Percentiles rank a stretch among this genome's conserved stretches.
phyloP scores from a whole-genome alignment of 2,329 filamentous ascomycete species.

The Karstenula rhodostoma region DNA sequence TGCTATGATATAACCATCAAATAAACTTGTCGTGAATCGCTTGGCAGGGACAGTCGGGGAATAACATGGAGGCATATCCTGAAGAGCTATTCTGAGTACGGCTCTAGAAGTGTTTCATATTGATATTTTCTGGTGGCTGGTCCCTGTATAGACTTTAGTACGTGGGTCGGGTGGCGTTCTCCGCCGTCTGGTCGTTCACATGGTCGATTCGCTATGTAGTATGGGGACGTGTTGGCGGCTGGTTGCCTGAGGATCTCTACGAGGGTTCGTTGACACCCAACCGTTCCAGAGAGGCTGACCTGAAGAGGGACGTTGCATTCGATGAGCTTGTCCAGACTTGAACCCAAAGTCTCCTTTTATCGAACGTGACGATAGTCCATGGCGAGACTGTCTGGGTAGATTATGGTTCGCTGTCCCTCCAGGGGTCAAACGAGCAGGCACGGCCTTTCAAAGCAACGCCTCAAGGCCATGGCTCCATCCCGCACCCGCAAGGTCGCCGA shows the following conservation, averaged over 20 bases:
- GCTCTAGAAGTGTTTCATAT: neutral
- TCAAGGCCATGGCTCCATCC: neutral
- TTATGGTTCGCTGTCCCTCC: neutral
- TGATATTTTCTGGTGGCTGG: neutral
- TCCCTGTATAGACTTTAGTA: neutral
- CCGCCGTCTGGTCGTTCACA: neutral
- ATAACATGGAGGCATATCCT: neutral
- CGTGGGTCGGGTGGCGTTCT: neutral
- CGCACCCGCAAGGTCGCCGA: neutral
- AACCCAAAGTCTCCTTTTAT: no score
- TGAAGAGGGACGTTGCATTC: neutral
- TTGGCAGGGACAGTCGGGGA: neutral
- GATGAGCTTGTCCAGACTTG: neutral
- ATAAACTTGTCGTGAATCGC: neutral
- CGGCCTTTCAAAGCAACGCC: neutral
- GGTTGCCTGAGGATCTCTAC: neutral
- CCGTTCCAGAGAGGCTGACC: neutral
- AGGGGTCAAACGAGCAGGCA: conserved; percentile 7
- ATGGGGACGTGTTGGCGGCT: neutral
- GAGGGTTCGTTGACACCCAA: neutral
- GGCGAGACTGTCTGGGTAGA: neutral
- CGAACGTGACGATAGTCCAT: neutral
- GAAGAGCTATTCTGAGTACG: neutral
- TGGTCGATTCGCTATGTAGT: neutral
- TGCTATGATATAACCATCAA: neutral